These are phyloP conservation scores for Tetradesmus lagerheimii DNA, from an alignment of 139 green algal species.

Conservation along the genomic window DNA sequence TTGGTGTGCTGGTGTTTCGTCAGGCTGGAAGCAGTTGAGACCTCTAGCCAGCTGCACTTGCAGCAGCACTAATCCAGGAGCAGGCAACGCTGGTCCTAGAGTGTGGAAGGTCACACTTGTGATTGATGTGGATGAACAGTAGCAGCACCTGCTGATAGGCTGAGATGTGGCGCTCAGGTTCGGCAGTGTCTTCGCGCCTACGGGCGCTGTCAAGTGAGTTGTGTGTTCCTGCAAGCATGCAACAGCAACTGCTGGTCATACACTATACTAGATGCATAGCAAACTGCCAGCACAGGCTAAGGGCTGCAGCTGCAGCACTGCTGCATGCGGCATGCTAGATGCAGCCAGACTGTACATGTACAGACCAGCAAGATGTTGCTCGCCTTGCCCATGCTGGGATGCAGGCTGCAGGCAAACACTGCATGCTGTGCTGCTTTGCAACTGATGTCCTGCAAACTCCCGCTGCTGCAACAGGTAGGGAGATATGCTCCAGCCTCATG, in stretches of 20 bases:
- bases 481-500: conserved; percentile 58
- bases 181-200: conserved; percentile 30
- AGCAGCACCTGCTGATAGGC: background rate
- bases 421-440: conserved; percentile 50
- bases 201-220: conserved; percentile 55
- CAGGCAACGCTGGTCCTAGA: too few relatives aligned
- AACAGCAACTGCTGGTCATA: too few relatives aligned
- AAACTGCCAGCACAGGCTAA: too few relatives aligned
- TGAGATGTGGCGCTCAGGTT: background rate
- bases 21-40: background rate
- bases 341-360: too few relatives aligned
- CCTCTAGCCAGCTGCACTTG: background rate
- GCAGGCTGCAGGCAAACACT: background rate
- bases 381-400: background rate
- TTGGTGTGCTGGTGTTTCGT: background rate
- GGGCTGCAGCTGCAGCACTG: too few relatives aligned
- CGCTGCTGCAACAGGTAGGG: conserved; percentile 46
- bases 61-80: background rate
- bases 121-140: background rate
- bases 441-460: background rate
- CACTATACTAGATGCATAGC: too few relatives aligned
- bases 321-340: too few relatives aligned
- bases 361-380: background rate
- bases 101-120: too few relatives aligned
- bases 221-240: background rate